A percentile compares a stretch with the other conserved stretches of the same genome.
phyloP scores from a whole-genome alignment of 345 rosid genomes.

The Euphorbia lathyris region DNA sequence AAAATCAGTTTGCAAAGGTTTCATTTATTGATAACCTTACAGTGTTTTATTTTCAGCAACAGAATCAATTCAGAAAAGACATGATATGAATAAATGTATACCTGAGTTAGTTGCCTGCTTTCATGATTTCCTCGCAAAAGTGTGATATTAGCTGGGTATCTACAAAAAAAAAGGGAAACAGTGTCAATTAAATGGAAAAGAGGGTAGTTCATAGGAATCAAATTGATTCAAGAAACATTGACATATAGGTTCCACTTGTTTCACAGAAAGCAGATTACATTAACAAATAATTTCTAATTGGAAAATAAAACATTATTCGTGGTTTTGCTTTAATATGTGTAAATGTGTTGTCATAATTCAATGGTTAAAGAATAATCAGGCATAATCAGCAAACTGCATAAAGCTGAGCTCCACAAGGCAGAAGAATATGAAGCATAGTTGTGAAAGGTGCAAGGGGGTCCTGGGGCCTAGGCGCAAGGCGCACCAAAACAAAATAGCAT shows the following conservation, averaged over 20 bases:
- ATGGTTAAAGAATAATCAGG: no score
- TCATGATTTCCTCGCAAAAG: slow-evolving; percentile 99
- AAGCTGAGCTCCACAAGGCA: neutral
- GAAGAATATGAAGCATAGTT: no score
- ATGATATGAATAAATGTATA: slow-evolving; percentile 25
- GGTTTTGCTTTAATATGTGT: no score
- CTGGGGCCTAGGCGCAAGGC: no score
- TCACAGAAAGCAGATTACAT: neutral
- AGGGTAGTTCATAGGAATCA: neutral
- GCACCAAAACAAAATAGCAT: no score
- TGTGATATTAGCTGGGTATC: slow-evolving; percentile 96
- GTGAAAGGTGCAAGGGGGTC: no score
- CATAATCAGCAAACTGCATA: neutral
- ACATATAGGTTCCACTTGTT: neutral
- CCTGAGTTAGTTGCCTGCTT: slow-evolving; percentile 99
- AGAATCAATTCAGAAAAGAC: neutral
- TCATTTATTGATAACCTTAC: neutral
- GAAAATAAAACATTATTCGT: no score
- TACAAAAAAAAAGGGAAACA: slow-evolving; percentile 29
- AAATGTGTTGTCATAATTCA: no score
- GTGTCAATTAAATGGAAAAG: neutral
- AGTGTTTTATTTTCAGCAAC: neutral
- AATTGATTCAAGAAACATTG: neutral
- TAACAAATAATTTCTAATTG: neutral
- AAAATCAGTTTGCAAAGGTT: neutral